Base-by-base conservation (phyloP, 139 green algal genomes). In the Micromonas pusilla region DNA sequence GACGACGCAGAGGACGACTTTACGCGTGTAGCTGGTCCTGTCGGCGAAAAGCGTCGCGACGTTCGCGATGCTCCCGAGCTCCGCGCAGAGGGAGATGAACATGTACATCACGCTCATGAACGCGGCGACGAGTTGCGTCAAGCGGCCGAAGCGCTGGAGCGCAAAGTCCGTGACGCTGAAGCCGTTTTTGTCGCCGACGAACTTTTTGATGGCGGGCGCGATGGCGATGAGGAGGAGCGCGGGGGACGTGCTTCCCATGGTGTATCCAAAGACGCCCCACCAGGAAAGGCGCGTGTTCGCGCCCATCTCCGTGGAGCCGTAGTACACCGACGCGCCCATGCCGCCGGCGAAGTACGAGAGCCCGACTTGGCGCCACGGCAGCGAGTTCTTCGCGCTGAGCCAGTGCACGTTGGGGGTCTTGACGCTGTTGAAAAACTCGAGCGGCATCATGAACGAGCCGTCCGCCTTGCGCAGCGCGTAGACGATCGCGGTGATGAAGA, bases 291-390 rank as follows among this genome's bases (percentile, higher is more conserved):
- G 31, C 32, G 66, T 9, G 6, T 54, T 45, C 32, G 66, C 66
- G n/a, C 66, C 66, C n/a, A 73, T 13, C 32, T 73, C 66, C 66
- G 66, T 52, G 26, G 66, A 31, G 13, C 66, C 66, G 20, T 73
- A 73, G 13, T 54, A 45, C 31, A 73, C 66, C 66, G n/a, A 73
- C n/a, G 66, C 66, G 19, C 66, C 66, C 66, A 73, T 73, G n/a
- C 66, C 66, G 20, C 31, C 31, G 3, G 66, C 66, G 28, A 73
- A 73, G 66, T 54, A 73, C 66, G 66, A 73, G n/a, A 73, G 20
- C 9, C 60, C 60, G 32, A 67, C 20, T n/a, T 67, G 60, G 4
- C 20, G 60, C 60, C 60, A 67, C 60, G 60, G 60, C 9, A 67
- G 60, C 9, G 60, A 67, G 60, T 67, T 67, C 60, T 67, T 67